Evolutionary conservation across 352 stramenopile genomes (phyloP), one percentile per base, ranked within the genome.

Genomic region (Phytopythium helicoides): DNA sequence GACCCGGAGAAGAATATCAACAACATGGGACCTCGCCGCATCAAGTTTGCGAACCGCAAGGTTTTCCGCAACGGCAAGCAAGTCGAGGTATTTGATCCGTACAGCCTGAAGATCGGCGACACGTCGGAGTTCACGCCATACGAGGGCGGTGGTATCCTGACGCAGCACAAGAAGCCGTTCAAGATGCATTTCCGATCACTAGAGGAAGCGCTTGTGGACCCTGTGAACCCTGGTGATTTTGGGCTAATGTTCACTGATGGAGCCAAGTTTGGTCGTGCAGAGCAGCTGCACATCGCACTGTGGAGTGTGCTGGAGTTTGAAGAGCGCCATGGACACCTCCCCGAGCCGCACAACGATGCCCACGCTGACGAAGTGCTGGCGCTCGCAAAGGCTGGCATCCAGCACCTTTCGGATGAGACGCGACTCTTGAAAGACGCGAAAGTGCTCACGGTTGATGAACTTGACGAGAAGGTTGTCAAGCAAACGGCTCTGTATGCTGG

Each of bases 201-300:
- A 14, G 74, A 92, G 54, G 79, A 86, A 41, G 77, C 75, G 40
- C 64, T 94, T 0, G 67, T 82, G 35, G 67, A 81, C 33, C 84
- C 84, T 8, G 72, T 94, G 39, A 62, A 71, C 42, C 79, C 76
- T 33, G 79, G 78, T 2, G 80, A 92, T 22, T 94, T 73, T 54
- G 81, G 84, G 0, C 76, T 94, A 21, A 92, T 92, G 79, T 94
- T 94, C 41, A 92, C 84, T 15, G 84, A 94, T 54, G 84, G 84
- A 25, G 81, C 84, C 52, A 94, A 94, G 64, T 89, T 94, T 71
- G 83, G 84, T n/a, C 81, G 84, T 18, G 81, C 84, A 2, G 84
- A 94, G 47, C 84, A 94, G 49, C 66, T 94, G 49, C 84, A 92
- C 36, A 53, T 92, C 6, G 78, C 81, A 8, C 68, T 78, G 58